Evolutionary conservation across 2,329 filamentous ascomycete species (phyloP).

Genomic region (Ceratocystis cubensis): DNA sequence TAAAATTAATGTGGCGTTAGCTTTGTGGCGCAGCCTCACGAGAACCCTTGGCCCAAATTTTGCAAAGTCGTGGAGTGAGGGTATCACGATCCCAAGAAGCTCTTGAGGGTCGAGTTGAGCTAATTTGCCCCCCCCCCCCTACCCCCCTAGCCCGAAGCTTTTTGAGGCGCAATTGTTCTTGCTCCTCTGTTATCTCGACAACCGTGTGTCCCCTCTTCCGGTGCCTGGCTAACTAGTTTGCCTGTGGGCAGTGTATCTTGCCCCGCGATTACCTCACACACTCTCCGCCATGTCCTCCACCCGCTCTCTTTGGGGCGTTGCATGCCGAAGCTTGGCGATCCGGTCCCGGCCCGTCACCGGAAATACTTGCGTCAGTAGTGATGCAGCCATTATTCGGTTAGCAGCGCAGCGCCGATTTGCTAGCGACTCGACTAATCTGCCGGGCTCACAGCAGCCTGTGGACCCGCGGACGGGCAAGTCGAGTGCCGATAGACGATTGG

Average conservation of each 20-base stretch:
- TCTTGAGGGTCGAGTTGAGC: background rate
- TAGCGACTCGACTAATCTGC: conserved; percentile 23
- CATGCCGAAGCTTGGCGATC: conserved; percentile 32
- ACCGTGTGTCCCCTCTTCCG: background rate
- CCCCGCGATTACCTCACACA: background rate
- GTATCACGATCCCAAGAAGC: conserved; percentile 2
- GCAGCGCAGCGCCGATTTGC: conserved; percentile 25
- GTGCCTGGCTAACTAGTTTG: background rate
- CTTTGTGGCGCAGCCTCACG: conserved; percentile 5
- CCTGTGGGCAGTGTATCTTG: background rate
- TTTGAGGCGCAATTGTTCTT: background rate
- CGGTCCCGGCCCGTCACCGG: conserved; percentile 27
- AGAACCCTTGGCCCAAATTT: conserved; percentile 8
- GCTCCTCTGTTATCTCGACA: background rate
- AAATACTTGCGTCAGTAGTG: conserved; percentile 22
- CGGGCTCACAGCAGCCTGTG: conserved; percentile 21
- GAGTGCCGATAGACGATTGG: conserved; percentile 30
- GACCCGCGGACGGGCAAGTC: conserved; percentile 31
- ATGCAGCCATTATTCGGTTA: conserved; percentile 25
- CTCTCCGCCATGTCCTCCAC: conserved; percentile 40
- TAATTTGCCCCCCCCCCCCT: no score
- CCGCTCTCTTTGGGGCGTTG: conserved; percentile 37
- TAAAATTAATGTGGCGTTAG: background rate
- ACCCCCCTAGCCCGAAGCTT: background rate
- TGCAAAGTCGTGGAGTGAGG: background rate